Evolutionary conservation across 2,329 filamentous ascomycete genomes (phyloP), one percentile per base, ranked within the genome.

Genomic region (Nigrospora sphaerica): DNA sequence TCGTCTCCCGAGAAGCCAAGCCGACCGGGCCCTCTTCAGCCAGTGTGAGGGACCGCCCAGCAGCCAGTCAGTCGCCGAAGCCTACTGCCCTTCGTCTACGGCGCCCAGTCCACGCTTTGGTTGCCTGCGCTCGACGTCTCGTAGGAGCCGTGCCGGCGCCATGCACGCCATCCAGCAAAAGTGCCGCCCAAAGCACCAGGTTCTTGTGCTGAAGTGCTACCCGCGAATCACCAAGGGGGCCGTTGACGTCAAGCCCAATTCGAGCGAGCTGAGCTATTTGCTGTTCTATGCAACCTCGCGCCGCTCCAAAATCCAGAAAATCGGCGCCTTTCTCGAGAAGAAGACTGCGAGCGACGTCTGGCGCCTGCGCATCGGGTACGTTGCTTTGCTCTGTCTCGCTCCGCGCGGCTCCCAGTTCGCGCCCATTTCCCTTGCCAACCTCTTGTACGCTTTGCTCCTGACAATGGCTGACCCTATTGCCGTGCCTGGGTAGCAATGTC

Each of bases 221-320:
- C 93, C 93, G 36, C 86, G 86, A 57, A 91, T 88, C 53, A 88
- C 88, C 54, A 97, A 96, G 71, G 89, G 88, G 44, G 85, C 88
- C 52, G 86, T 91, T 63, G 89, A 95, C 60, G 89, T 95, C 62
- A 95, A 92, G 70, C 91, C 93, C 39, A 97, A 97, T 69, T 89
- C 89, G 55, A 95, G 89, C 70, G 93, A 98, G 74, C 81, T 98
- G 52, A 95, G 89, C 68, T 97, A 97, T 65, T 80, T 98, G 54
- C 81, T 97, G 46, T 97, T 95, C 77, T 97, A 98, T 73, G 90
- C 88, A 51, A 95, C 88, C 62, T 95, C 91, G 57, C 88, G 92
- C 50, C 84, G 89, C 54, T 92, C 88, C 68, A 98, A 97, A 76
- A 83, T 97, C 57, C 88, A 93, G 61, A 98, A 98, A 70, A 91